Conservation (phyloP, 805 yeast genomes). For the Suhomyces sp. region DNA sequence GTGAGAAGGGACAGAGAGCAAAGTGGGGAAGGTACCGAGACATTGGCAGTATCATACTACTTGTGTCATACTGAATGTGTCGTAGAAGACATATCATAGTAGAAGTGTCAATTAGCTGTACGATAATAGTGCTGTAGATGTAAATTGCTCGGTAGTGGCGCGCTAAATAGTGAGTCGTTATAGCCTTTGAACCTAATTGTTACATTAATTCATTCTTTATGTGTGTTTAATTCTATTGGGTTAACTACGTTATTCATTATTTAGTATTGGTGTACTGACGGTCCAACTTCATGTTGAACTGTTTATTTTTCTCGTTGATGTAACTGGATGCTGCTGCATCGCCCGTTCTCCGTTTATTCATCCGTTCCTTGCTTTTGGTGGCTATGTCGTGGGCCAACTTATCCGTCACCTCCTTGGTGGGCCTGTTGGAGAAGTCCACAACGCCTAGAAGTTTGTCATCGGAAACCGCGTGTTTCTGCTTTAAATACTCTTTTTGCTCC, state of each 20-base stretch:
- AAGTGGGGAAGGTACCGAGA: too few species aligned
- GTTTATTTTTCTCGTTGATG: constrained; percentile 70
- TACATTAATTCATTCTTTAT: too few species aligned
- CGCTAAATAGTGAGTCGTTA: too few species aligned
- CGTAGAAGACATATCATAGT: too few species aligned
- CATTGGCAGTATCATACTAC: too few species aligned
- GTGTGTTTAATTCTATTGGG: too few species aligned
- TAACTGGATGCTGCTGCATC: constrained; percentile 39
- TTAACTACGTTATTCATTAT: neutral
- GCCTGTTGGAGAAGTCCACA: constrained; percentile 28
- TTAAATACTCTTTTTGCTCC: constrained; percentile 26
- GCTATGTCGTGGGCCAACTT: constrained; percentile 30
- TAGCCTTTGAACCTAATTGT: too few species aligned
- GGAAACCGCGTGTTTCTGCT: neutral
- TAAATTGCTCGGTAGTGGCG: too few species aligned
- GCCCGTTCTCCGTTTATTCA: constrained; percentile 35
- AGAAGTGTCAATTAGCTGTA: too few species aligned
- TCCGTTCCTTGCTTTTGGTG: constrained; percentile 35
- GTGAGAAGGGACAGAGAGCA: too few species aligned
- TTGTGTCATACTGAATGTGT: too few species aligned
- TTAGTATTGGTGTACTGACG: constrained; percentile 47
- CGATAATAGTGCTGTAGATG: too few species aligned
- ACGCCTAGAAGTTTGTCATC: neutral
- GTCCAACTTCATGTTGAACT: constrained; percentile 66
- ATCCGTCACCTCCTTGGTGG: constrained; percentile 25